These are phyloP conservation scores for Blastocystis sp. DNA, from an alignment of 352 stramenopile species.

Conservation along the genomic window DNA sequence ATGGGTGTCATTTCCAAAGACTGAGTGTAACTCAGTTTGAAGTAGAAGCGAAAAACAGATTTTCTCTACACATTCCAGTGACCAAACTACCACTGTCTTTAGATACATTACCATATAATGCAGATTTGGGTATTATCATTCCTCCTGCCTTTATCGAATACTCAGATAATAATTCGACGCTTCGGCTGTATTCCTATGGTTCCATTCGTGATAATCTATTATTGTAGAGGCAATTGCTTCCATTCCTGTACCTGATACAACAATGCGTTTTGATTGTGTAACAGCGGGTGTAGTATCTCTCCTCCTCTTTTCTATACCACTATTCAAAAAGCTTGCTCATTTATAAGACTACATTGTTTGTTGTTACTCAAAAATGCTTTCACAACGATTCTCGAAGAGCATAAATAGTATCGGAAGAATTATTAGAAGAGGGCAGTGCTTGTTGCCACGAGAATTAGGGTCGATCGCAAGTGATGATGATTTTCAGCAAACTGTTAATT, in stretches of 20 bases:
- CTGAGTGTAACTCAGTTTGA: background rate
- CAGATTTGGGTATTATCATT: background rate
- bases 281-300: background rate
- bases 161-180: background rate
- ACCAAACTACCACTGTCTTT: background rate
- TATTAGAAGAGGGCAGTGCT: background rate
- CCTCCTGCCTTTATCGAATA: background rate
- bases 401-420: background rate
- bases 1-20: background rate
- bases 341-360: background rate
- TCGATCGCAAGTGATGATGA: background rate
- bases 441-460: background rate
- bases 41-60: background rate
- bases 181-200: background rate
- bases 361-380: background rate
- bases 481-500: background rate
- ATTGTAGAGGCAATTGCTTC: background rate
- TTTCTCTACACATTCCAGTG: background rate
- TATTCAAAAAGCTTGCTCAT: background rate
- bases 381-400: background rate
- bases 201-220: background rate
- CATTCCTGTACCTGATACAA: background rate
- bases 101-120: background rate
- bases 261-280: constrained; percentile 45
- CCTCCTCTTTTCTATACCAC: constrained; percentile 2